Evolutionary conservation across 495 filamentous ascomycete species (phyloP), one percentile per base, ranked within the genome.

Genomic region (Copromyces sp.): DNA sequence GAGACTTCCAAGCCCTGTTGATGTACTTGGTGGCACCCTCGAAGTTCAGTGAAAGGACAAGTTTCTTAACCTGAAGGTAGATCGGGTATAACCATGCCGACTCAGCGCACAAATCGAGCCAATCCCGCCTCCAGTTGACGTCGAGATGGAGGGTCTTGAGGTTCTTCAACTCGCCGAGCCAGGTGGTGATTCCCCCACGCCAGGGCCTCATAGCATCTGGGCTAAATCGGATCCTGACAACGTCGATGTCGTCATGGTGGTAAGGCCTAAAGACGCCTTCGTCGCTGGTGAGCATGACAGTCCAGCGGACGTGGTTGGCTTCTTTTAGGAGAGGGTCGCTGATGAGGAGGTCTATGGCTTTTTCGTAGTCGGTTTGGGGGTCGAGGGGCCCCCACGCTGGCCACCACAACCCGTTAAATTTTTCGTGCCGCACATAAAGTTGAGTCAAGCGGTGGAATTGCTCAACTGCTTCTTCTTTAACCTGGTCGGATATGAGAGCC

Each of bases 341-440:
- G 1, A 11, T 29, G 9, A 53, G 24, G 0, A 53, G 20, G 9
- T 24, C n/a, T 7, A 53, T n/a, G 0, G 9, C 4, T 0, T n/a
- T n/a, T n/a, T 53, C 45, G n/a, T 53, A 53, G 45, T 53, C 45
- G 0, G 20, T 53, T 0, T 24, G 7, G 0, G 45, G 45, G 45
- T n/a, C 45, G n/a, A 20, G 0, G 45, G 45, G 45, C 45, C 45
- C 17, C 8, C 12, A 0, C 24, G 24, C 24, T 24, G 20, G n/a
- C n/a, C 9, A 4, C 45, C 45, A 53, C 17, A 53, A 11, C 20
- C 45, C 20, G 45, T 24, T 24, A n/a, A 24, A n/a, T 9, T 9
- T n/a, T 53, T 20, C n/a, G n/a, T 53, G 45, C 42, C 42, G 17
- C 42, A 45, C 42, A 7, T 53, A 53, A 2, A 53, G 20, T 9